Percentiles rank a stretch among this genome's conserved stretches.
Conservation (phyloP, 106 monocot genomes). For the Acorus gramineus region DNA sequence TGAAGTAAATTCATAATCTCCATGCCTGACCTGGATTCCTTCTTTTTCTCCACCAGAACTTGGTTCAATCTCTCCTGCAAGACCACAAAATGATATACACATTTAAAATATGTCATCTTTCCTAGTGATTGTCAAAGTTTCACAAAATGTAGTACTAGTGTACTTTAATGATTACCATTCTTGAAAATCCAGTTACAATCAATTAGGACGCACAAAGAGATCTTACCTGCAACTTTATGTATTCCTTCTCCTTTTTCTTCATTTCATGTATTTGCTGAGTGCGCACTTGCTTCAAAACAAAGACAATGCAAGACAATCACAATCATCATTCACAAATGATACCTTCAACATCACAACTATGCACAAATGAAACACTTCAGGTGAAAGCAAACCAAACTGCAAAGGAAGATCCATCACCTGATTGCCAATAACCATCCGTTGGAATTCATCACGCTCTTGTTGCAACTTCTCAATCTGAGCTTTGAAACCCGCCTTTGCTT, state of each 20-base stretch:
- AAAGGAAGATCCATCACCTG: slow-evolving; percentile 45
- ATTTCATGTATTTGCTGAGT: slow-evolving; percentile 98
- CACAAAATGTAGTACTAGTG: too few relatives aligned
- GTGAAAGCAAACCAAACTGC: background rate
- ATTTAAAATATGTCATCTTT: background rate
- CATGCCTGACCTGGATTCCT: slow-evolving; percentile 95
- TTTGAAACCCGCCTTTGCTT: slow-evolving; percentile 70
- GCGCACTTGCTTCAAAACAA: slow-evolving; percentile 65
- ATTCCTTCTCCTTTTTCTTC: slow-evolving; percentile 99
- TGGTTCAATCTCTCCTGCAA: slow-evolving; percentile 93
- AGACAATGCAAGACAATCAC: too few relatives aligned
- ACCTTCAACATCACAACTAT: too few relatives aligned
- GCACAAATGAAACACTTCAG: background rate
- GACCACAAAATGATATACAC: background rate
- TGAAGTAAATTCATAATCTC: slow-evolving; percentile 99
- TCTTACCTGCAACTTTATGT: slow-evolving; percentile 90
- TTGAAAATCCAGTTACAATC: too few relatives aligned
- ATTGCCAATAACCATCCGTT: slow-evolving; percentile 96
- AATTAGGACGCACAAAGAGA: background rate
- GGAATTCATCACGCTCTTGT: slow-evolving; percentile 96
- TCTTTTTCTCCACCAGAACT: slow-evolving; percentile 98
- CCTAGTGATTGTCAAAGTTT: background rate
- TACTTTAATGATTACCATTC: too few relatives aligned
- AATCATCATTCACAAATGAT: too few relatives aligned
- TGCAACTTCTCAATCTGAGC: slow-evolving; percentile 93